Evolutionary conservation across 2,329 filamentous ascomycete genomes (phyloP).

Genomic region (Clonostachys byssicola): DNA sequence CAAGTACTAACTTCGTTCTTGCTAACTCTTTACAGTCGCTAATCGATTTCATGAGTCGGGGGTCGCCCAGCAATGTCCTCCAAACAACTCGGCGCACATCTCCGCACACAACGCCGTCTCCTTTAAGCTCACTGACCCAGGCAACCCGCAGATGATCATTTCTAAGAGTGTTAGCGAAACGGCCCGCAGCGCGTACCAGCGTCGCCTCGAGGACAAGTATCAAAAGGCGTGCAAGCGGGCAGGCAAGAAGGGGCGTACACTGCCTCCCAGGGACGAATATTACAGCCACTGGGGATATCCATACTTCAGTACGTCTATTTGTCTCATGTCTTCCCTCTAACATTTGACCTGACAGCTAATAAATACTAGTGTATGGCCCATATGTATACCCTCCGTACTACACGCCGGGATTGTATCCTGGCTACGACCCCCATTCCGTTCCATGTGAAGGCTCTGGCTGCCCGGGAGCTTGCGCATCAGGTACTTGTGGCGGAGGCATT

Average conservation of each 20-base stretch:
- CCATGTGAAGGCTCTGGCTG: too few species aligned
- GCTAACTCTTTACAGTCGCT: neutral
- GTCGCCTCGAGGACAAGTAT: slow-evolving; percentile 50
- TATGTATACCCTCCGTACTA: too few species aligned
- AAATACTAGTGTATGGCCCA: too few species aligned
- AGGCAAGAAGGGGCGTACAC: slow-evolving; percentile 38
- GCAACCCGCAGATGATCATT: neutral
- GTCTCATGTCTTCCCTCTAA: too few species aligned
- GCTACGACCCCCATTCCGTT: too few species aligned
- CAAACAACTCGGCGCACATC: neutral
- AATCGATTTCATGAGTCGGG: neutral
- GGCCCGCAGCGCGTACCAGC: slow-evolving; percentile 6
- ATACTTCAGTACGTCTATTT: slow-evolving; percentile 17
- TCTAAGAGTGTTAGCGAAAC: neutral
- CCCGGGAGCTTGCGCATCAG: too few species aligned
- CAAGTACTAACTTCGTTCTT: too few species aligned
- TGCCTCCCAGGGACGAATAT: slow-evolving; percentile 44
- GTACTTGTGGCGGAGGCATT: too few species aligned
- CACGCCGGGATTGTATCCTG: too few species aligned
- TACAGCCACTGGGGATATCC: slow-evolving; percentile 50
- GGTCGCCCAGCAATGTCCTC: neutral
- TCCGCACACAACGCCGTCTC: neutral
- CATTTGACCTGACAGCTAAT: too few species aligned
- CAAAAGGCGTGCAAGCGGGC: slow-evolving; percentile 45
- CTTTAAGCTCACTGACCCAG: neutral